Conservation (phyloP, 139 green algal genomes). For the Edaphochlamys debaryana region DNA sequence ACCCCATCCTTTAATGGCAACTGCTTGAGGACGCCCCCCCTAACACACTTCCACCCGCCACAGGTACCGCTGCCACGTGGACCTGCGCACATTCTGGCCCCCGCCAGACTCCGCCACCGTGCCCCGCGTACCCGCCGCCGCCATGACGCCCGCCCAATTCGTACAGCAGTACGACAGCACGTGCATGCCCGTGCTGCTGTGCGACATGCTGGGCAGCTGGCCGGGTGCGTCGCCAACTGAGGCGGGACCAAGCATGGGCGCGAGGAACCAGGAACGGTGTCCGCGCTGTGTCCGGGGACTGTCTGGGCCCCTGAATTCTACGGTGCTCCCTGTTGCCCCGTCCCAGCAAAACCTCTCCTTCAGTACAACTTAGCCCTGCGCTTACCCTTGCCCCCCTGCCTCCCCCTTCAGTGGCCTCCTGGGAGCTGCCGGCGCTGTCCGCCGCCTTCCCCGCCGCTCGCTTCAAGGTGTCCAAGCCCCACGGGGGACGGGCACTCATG, state of each 20-base stretch:
- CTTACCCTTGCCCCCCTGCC: not conserved
- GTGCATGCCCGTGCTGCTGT: not conserved
- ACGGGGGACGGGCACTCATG: conserved; percentile 24
- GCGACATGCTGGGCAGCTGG: not conserved
- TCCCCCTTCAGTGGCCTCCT: not conserved
- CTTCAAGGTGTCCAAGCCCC: conserved; percentile 39
- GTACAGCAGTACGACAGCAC: not conserved
- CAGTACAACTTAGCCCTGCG: too few species aligned
- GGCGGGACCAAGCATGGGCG: too few species aligned
- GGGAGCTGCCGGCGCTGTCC: conserved; percentile 18
- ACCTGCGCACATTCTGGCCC: conserved; percentile 16
- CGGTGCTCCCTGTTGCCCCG: too few species aligned
- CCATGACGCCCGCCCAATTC: conserved; percentile 1
- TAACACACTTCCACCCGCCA: too few species aligned
- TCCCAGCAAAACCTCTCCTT: too few species aligned
- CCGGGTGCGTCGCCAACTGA: conserved; percentile 1
- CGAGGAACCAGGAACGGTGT: too few species aligned
- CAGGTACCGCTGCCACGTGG: conserved; percentile 39
- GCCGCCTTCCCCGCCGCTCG: not conserved
- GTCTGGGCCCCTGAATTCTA: too few species aligned
- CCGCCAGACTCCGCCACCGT: conserved; percentile 4
- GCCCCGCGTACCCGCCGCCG: not conserved
- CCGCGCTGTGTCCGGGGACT: too few species aligned
- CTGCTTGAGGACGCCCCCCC: too few species aligned
- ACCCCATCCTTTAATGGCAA: too few species aligned